A percentile compares a stretch with the other conserved stretches of the same genome.
These are phyloP conservation scores for Starmerella floricola DNA, from an alignment of 805 yeast species.

Conservation along the genomic window DNA sequence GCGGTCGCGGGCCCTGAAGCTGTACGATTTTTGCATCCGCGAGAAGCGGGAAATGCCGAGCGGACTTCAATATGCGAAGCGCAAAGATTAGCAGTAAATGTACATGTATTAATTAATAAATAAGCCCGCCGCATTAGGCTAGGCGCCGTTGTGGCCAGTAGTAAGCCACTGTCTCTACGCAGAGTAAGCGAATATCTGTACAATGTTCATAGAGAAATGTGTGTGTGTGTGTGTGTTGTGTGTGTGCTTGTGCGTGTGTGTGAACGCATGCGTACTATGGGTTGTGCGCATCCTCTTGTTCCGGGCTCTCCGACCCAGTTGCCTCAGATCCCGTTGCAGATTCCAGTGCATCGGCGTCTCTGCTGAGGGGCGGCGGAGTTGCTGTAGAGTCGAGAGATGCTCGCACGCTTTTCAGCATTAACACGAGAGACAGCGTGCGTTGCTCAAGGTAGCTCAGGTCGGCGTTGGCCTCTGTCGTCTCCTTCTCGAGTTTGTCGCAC, in stretches of 20 bases:
- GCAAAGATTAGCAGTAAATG: background rate
- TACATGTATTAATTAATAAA: background rate
- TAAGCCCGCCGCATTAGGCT: too few species aligned
- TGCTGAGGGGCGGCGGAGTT: background rate
- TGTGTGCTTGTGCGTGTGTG: too few species aligned
- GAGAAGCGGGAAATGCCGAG: constrained; percentile 3
- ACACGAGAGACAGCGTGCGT: constrained; percentile 15
- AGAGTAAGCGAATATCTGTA: too few species aligned
- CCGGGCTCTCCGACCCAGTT: too few species aligned
- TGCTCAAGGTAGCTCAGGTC: constrained; percentile 15
- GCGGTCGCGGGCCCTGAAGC: constrained; percentile 5
- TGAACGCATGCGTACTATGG: too few species aligned
- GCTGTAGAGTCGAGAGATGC: constrained; percentile 10
- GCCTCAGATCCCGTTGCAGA: too few species aligned
- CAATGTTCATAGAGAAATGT: too few species aligned
- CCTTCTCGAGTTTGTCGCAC: constrained; percentile 13
- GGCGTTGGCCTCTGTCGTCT: constrained; percentile 2
- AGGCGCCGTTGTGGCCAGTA: too few species aligned
- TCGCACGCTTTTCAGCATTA: constrained; percentile 15
- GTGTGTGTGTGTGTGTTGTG: too few species aligned
- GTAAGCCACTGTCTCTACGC: too few species aligned
- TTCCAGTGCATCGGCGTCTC: too few species aligned
- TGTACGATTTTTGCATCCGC: constrained; percentile 9
- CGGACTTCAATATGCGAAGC: constrained; percentile 7
- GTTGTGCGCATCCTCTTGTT: too few species aligned